Evolutionary conservation across 2,329 filamentous ascomycete species (phyloP).

Genomic region (Alternaria longipes): DNA sequence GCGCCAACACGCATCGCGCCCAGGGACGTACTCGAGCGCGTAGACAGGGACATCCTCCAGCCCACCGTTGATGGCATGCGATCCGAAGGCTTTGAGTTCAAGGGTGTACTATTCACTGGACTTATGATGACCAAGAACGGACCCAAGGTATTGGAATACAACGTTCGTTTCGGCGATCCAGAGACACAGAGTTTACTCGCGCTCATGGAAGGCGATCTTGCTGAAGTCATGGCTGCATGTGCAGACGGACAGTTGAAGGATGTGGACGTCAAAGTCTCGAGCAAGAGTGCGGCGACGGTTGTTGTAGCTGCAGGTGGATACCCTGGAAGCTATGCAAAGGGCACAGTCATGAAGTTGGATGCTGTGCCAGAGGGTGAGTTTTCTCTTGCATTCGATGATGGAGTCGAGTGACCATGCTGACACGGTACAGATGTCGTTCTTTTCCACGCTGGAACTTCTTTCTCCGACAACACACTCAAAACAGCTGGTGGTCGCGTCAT

Average conservation of each 20-base stretch:
- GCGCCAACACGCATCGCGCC: slow-evolving; percentile 71
- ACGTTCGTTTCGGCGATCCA: slow-evolving; percentile 90
- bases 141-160: slow-evolving; percentile 88
- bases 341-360: slow-evolving; percentile 68
- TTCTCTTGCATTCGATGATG: slow-evolving; percentile 52
- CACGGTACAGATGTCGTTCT: slow-evolving; percentile 66
- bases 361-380: slow-evolving; percentile 57
- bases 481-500: slow-evolving; percentile 92
- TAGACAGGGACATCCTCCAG: slow-evolving; percentile 84
- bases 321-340: slow-evolving; percentile 82
- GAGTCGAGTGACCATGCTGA: slow-evolving; percentile 34
- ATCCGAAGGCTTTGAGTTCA: slow-evolving; percentile 66
- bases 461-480: slow-evolving; percentile 69
- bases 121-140: slow-evolving; percentile 88
- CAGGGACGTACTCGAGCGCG: slow-evolving; percentile 73
- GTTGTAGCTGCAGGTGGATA: slow-evolving; percentile 95
- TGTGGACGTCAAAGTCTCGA: slow-evolving; percentile 72
- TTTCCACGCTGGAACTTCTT: slow-evolving; percentile 90
- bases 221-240: slow-evolving; percentile 87
- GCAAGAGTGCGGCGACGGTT: slow-evolving; percentile 84
- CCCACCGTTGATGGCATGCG: slow-evolving; percentile 91
- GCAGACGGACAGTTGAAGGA: slow-evolving; percentile 76
- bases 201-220: slow-evolving; percentile 85
- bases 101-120: slow-evolving; percentile 85
- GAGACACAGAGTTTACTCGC: slow-evolving; percentile 89